phyloP scores from a whole-genome alignment of 148 eudicot genomes.

The Tetragonia tetragonoides region DNA sequence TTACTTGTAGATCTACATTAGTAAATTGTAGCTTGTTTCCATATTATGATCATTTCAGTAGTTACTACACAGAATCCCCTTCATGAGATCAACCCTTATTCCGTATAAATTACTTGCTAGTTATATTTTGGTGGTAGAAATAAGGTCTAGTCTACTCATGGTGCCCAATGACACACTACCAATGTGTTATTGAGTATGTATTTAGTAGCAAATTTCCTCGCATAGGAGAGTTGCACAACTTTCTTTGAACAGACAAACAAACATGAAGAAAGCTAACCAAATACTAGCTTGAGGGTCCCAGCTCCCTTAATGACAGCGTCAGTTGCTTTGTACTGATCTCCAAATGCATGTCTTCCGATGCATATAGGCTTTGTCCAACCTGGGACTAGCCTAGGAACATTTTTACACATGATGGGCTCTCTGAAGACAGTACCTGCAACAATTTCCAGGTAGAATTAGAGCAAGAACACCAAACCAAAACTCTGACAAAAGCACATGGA shows the following conservation, averaged over 20 bases:
- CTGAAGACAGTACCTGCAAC: slow-evolving; percentile 84
- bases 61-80: too few relatives aligned
- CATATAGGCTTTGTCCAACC: slow-evolving; percentile 96
- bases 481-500: neutral
- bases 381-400: slow-evolving; percentile 79
- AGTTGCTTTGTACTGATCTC: slow-evolving; percentile 91
- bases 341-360: slow-evolving; percentile 97
- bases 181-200: neutral
- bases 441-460: slow-evolving; percentile 10
- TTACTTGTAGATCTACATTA: too few relatives aligned
- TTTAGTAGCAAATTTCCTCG: neutral
- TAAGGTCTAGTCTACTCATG: too few relatives aligned
- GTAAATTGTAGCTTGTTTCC: too few relatives aligned
- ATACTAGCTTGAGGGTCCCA: slow-evolving; percentile 84
- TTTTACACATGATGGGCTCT: slow-evolving; percentile 92
- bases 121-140: too few relatives aligned
- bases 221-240: neutral
- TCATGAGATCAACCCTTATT: too few relatives aligned
- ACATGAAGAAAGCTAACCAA: slow-evolving; percentile 45
- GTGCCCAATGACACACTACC: too few relatives aligned
- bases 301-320: slow-evolving; percentile 85
- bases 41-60: too few relatives aligned
- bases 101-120: too few relatives aligned
- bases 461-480: neutral
- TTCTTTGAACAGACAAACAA: neutral